Conservation (phyloP, 257 asterid genomes). For the Capsicum chinense region DNA sequence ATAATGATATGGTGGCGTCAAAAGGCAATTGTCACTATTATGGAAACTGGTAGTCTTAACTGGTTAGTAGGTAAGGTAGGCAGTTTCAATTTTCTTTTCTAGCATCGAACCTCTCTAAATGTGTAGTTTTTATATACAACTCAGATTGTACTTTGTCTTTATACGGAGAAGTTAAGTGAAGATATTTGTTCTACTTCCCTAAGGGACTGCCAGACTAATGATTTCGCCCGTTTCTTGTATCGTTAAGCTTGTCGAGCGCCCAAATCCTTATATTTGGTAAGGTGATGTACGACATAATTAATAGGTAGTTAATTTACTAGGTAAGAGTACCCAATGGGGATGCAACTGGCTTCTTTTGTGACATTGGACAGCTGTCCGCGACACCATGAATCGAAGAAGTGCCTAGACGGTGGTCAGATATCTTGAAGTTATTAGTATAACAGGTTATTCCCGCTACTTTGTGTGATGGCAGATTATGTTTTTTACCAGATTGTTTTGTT, state of each 20-base stretch:
- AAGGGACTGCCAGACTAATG: not conserved
- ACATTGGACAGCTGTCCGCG: not conserved
- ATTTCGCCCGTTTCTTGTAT: not conserved
- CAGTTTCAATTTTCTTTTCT: constrained; percentile 47
- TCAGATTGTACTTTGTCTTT: not conserved
- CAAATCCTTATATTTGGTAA: not conserved
- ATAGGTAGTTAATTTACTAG: not conserved
- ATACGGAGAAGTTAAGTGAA: not conserved
- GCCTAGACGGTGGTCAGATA: not conserved
- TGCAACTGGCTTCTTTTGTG: constrained; percentile 18
- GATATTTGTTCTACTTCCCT: not conserved
- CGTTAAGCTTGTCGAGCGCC: not conserved
- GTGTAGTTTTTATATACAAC: not conserved
- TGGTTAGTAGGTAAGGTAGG: constrained; percentile 99
- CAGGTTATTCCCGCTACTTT: not conserved
- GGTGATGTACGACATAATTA: not conserved
- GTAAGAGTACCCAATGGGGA: not conserved
- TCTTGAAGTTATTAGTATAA: not conserved
- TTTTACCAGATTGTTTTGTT: not conserved
- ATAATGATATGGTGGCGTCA: constrained; percentile 74
- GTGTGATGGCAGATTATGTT: not conserved
- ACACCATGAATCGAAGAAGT: constrained; percentile 14
- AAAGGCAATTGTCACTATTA: constrained; percentile 76
- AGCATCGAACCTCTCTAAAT: constrained; percentile 22
- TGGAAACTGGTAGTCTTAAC: constrained; percentile 99